These are phyloP conservation scores for Nakaseomyces uthaithaninus DNA, from an alignment of 1,139 yeast genomes.

Conservation along the genomic window DNA sequence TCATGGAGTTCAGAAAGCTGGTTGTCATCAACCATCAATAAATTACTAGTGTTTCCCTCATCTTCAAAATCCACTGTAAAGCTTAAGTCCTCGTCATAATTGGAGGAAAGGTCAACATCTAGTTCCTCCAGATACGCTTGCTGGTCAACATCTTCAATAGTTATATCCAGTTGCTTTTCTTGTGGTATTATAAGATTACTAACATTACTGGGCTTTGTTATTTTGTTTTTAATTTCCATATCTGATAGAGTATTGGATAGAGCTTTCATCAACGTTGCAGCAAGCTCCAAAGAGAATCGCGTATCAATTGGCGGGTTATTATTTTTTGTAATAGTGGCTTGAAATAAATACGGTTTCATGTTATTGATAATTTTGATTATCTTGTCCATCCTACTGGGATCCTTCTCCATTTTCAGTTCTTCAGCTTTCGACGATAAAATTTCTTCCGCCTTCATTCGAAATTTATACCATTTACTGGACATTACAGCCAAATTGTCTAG, in stretches of 20 bases:
- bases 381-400: neutral
- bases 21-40: constrained; percentile 6
- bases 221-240: neutral
- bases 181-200: neutral
- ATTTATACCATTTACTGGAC: constrained; percentile 15
- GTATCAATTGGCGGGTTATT: neutral
- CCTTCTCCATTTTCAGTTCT: neutral
- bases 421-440: neutral
- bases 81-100: constrained; percentile 9
- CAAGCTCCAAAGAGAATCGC: neutral
- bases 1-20: constrained; percentile 8
- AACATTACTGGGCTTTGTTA: constrained; percentile 3
- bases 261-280: neutral
- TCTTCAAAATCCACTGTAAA: constrained; percentile 9
- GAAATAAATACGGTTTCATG: constrained; percentile 2
- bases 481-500: constrained; percentile 8
- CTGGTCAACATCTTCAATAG: constrained; percentile 14
- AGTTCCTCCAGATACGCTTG: constrained; percentile 18
- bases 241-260: constrained; percentile 1
- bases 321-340: constrained; percentile 1
- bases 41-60: neutral
- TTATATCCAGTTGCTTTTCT: constrained; percentile 1
- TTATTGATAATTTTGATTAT: constrained; percentile 2
- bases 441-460: constrained; percentile 5
- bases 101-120: constrained; percentile 8